Evolutionary conservation across 23 red algal genomes (phyloP).

Genomic region (Gracilaria vermiculophylla): DNA sequence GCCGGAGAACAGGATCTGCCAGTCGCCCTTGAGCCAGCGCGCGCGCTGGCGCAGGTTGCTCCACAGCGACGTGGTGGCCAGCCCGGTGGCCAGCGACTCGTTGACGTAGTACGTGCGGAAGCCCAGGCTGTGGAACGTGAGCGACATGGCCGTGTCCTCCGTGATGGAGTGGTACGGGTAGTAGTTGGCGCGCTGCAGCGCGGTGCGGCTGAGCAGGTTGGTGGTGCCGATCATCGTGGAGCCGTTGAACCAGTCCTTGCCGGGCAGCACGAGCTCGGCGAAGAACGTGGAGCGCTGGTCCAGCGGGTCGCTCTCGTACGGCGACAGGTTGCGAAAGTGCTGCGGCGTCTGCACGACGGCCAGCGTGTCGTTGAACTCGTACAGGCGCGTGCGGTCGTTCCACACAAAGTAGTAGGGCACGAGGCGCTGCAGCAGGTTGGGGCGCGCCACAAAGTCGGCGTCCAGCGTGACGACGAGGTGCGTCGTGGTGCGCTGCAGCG

Average conservation of each 20-base stretch:
- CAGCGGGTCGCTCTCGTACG: constrained; percentile 60
- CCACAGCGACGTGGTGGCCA: constrained; percentile 55
- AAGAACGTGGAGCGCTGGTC: constrained; percentile 64
- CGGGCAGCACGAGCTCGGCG: constrained; percentile 54
- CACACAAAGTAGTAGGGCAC: constrained; percentile 62
- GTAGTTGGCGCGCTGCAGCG: constrained; percentile 40
- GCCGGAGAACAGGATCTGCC: constrained; percentile 57
- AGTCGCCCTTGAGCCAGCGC: constrained; percentile 63
- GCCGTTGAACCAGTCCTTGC: constrained; percentile 66
- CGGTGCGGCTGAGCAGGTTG: constrained; percentile 29
- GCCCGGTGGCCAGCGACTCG: constrained; percentile 63
- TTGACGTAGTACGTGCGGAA: constrained; percentile 66
- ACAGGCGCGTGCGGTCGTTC: constrained; percentile 17
- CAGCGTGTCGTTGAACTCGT: constrained; percentile 66
- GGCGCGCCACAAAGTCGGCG: constrained; percentile 58
- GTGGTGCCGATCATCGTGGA: constrained; percentile 73
- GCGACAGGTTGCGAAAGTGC: constrained; percentile 62
- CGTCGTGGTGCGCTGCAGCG: constrained; percentile 45
- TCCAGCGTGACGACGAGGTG: constrained; percentile 63
- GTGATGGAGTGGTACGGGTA: constrained; percentile 73
- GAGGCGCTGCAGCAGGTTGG: constrained; percentile 58
- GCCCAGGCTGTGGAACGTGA: constrained; percentile 43
- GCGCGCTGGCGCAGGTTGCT: constrained; percentile 61
- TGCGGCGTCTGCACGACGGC: constrained; percentile 61
- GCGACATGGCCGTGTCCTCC: constrained; percentile 59